A percentile compares a stretch with the other conserved stretches of the same genome.
Conservation (phyloP, 169 alveolate species). For the Eimeria acervulina region DNA sequence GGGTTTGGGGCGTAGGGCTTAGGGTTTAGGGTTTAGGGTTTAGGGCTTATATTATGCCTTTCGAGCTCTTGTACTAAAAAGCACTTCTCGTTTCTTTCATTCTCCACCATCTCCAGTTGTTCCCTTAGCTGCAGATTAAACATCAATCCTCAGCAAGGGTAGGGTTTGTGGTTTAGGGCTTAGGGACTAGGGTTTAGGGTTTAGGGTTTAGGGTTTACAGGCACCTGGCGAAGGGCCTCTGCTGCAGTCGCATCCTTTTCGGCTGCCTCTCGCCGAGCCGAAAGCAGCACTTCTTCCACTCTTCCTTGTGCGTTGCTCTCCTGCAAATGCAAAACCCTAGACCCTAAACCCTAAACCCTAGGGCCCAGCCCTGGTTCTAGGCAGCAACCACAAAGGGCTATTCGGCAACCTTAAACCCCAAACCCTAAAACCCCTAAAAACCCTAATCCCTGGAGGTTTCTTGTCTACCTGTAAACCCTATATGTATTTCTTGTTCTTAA, state of each 20-base stretch:
- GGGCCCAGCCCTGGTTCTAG: neutral
- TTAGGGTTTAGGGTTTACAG: conserved; percentile 22
- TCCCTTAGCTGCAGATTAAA: neutral
- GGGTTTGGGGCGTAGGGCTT: neutral
- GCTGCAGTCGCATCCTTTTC: neutral
- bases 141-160: neutral
- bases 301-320: neutral
- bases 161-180: no score
- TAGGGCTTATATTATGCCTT: neutral
- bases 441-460: neutral
- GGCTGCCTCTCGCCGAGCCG: conserved; percentile 1
- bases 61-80: neutral
- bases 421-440: neutral
- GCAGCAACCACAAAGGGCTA: neutral
- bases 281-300: neutral
- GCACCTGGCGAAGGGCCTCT: conserved; percentile 5
- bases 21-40: conserved; percentile 45
- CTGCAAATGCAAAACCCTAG: conserved; percentile 24
- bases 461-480: no score
- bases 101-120: neutral
- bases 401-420: neutral
- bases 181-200: neutral
- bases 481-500: no score
- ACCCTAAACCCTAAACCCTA: conserved; percentile 32
- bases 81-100: neutral